Conservation (phyloP, 2,329 filamentous ascomycete species). For the Monilinia polystroma region DNA sequence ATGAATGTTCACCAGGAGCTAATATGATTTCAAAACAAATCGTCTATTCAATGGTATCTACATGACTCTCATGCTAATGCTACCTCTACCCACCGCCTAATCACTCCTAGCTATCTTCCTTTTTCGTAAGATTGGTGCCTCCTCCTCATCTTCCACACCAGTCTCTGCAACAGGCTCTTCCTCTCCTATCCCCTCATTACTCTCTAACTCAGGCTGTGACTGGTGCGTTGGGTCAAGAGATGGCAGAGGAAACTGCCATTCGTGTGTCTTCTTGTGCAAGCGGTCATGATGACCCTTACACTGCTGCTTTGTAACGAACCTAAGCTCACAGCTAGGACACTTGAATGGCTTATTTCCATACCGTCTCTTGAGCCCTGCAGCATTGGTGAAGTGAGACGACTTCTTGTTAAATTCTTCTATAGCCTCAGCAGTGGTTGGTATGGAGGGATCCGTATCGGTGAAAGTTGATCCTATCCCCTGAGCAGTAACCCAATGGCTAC, state of each 20-base stretch:
- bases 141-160: background rate
- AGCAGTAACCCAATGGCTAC: background rate
- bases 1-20: no score
- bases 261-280: background rate
- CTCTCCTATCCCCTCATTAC: background rate
- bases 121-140: background rate
- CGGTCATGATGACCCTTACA: background rate
- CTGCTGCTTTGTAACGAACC: background rate
- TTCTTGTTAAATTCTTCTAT: background rate
- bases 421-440: background rate
- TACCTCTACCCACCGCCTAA: background rate
- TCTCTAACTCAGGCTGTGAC: background rate
- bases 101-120: background rate
- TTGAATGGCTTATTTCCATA: background rate
- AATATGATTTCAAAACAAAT: no score
- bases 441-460: background rate
- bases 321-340: constrained; percentile 2
- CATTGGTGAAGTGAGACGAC: background rate
- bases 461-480: background rate
- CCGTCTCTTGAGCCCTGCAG: background rate
- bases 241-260: constrained; percentile 1
- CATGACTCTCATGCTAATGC: background rate
- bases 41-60: background rate
- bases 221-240: background rate
- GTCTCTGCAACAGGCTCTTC: background rate